Evolutionary conservation across 768 basidiomycete species (phyloP), one percentile per base, ranked within the genome.

Genomic region (Chlorophyllum brunneum): DNA sequence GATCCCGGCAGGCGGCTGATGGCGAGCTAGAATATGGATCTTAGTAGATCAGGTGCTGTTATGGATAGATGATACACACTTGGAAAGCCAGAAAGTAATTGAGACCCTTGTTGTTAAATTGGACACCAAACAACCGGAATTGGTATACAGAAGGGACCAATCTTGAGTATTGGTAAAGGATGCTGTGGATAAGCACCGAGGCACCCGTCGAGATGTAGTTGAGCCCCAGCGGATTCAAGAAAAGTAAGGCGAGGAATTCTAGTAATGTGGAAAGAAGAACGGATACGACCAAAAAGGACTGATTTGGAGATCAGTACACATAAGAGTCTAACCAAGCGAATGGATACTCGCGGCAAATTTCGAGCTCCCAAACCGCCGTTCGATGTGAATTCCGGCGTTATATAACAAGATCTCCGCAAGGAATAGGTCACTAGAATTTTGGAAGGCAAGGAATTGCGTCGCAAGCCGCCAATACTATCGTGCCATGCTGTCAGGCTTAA

Each of bases 401-500:
- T 85, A 94, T 1, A 95, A 67, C 4, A 93, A 54, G 22, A 95
- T 58, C 55, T 87, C 82, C 0, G 81, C 83, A 37, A 97, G 65
- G 51, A 97, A 77, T 29, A 98, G 76, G 61, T 95, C 92, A 49
- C 88, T 88, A 0, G 92, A 95, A 64, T 83, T 95, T 6, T 84
- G 76, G 64, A 86, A 95, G 1, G 82, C 86, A 15, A 90, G 56
- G 56, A 88, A 86, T 65, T 93, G 86, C 8, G 76, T 68, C 15
- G 80, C 61, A 16, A 97, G 74, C 26, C 94, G 79, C 92, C 91
- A 97, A 62, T 92, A 92, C 92, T 98, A 66, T 56, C 52, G 54
- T 56, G 59, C 38, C 46, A 15, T 8, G 29, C 41, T 52, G 48
- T 64, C 59, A 64, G 61, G 59, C 64, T 68, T 65, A 70, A 67